Conservation (phyloP, 768 basidiomycete species). For the Mycena galericulata region DNA sequence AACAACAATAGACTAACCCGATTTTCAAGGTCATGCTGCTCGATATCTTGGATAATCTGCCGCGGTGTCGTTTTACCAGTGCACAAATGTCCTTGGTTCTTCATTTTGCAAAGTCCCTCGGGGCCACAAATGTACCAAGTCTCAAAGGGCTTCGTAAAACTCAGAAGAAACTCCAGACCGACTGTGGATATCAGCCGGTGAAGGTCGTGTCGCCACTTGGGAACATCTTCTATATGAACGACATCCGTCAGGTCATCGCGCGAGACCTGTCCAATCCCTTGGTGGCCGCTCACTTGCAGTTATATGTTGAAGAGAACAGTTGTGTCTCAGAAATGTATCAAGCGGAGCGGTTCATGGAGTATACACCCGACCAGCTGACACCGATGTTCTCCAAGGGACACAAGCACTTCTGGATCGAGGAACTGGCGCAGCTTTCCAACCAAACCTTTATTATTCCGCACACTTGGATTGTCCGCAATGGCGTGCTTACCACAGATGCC, state of each 20-base stretch:
- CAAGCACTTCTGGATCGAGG: conserved; percentile 32
- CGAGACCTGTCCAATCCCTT: not conserved
- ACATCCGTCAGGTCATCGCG: not conserved
- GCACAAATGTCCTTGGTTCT: not conserved
- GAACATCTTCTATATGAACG: not conserved
- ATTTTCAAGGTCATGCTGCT: not conserved
- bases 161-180: not conserved
- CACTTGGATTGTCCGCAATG: not conserved
- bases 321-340: conserved; percentile 28
- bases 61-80: not conserved
- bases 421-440: conserved; percentile 10
- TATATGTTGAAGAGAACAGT: not conserved
- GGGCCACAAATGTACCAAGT: not conserved
- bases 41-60: not conserved
- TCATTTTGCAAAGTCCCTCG: not conserved
- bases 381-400: conserved; percentile 23
- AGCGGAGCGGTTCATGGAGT: conserved; percentile 27
- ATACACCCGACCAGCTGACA: conserved; percentile 4
- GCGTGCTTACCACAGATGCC: conserved; percentile 5
- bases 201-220: not conserved
- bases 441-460: conserved; percentile 21
- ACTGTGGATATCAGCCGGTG: not conserved
- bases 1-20: not conserved
- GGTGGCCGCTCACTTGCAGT: not conserved
- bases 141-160: not conserved